Conservation (phyloP, 1,139 yeast genomes). For the Taphrina populina region DNA sequence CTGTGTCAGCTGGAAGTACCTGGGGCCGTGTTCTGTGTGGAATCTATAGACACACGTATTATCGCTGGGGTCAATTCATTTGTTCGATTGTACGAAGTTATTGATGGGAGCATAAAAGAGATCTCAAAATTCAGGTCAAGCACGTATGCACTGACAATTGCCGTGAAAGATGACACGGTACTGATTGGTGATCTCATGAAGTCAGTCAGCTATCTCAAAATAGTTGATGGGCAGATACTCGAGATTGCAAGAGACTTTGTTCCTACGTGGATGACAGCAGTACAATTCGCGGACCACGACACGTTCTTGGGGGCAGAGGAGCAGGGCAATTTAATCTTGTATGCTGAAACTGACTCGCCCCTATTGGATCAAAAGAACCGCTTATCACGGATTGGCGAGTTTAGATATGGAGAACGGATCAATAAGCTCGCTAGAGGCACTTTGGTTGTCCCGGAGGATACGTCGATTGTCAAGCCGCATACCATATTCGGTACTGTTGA, state of each 20-base stretch:
- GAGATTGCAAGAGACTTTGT: conserved; percentile 39
- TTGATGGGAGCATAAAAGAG: conserved; percentile 11
- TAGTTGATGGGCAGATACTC: conserved; percentile 17
- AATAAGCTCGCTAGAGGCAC: conserved; percentile 37
- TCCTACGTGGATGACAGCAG: conserved; percentile 41
- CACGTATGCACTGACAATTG: conserved; percentile 38
- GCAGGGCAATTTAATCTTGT: conserved; percentile 39
- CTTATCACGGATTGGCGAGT: conserved; percentile 36
- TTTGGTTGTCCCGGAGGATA: conserved; percentile 16
- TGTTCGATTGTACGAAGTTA: conserved; percentile 30
- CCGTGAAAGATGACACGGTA: conserved; percentile 35
- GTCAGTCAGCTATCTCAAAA: conserved; percentile 36
- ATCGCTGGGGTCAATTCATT: conserved; percentile 39
- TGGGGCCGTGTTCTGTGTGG: conserved; percentile 39
- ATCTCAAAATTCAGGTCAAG: conserved; percentile 36
- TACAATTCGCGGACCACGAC: conserved; percentile 34
- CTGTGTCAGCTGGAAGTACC: conserved; percentile 34
- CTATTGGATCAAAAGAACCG: conserved; percentile 32
- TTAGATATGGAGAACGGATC: conserved; percentile 39
- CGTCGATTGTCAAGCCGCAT: conserved; percentile 35
- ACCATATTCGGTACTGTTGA: conserved; percentile 40
- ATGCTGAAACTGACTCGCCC: conserved; percentile 26
- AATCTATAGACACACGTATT: conserved; percentile 31
- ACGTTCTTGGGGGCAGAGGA: conserved; percentile 39
- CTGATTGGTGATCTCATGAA: conserved; percentile 40